Evolutionary conservation across 352 stramenopile genomes (phyloP), one percentile per base, ranked within the genome.

Genomic region (Globisporangium solare): DNA sequence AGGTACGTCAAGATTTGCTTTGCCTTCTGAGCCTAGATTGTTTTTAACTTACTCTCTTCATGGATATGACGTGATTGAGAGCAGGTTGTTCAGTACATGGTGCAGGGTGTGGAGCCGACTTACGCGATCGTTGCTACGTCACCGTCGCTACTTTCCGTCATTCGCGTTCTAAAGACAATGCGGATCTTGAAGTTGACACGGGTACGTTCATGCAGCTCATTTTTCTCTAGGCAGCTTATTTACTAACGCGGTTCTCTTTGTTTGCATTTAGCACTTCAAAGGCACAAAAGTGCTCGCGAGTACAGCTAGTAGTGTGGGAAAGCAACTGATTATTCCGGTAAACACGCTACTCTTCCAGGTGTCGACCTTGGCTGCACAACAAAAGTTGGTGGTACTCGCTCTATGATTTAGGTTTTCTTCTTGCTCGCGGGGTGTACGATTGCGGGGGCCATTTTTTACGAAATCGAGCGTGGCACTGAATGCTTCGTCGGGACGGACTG

Each of bases 161-260:
- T 90, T 10, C 80, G 78, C 4, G 68, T 88, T 2, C 60, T 88
- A 20, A 92, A 89, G 51, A 89, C 80, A 15, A 74, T 83, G 61
- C 83, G 82, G 5, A 86, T 92, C 22, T 63, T 92, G 17, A 92
- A 90, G 45, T 57, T 92, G 15, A 85, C 74, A 15, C 54, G 74
- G 46, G 78, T 88, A 62, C 32, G 68, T 53, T 6, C 27, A 35
- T 35, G 27, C 27, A 35, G 5, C 10, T 35, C 27, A 11, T 35
- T 35, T 35, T 35, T 35, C 10, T 8, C 27, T 35, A 35, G 27
- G 10, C 31, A 54, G 14, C 18, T 17, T 12, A 41, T 6, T 4
- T 10, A 8, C 6, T 14, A 5, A 8, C 42, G 47, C 3, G 47
- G 39, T 53, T 18, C 35, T 35, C 31, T 22, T 24, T 46, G 6